Base-by-base conservation (phyloP, 495 filamentous ascomycete species). In the Oidiodendron maius region DNA sequence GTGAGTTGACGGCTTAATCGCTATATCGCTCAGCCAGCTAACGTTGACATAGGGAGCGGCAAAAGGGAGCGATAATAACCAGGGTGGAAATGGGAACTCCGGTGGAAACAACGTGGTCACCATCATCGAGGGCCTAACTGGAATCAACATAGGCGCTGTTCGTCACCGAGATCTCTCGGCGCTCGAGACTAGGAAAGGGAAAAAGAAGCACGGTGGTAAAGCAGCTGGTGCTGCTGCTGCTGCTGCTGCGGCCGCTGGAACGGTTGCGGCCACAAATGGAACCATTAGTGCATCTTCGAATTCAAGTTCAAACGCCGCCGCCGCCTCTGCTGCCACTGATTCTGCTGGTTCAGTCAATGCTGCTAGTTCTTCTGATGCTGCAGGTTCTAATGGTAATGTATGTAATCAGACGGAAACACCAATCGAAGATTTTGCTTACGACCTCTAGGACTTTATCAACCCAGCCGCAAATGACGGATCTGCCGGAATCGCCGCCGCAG, bases 131-230 rank as follows among this genome's bases (percentile, higher is more conserved):
- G 20, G 26, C 26, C 47, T 58, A 1, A 57, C 53, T 13, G 52
- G 56, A 9, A n/a, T 58, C 43, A 48, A 58, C 28, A 11, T 55
- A 21, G 56, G 46, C 24, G 24, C 18, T 12, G 42, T 58, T 32
- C 32, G 48, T 25, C 52, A 52, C 3, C 52, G 52, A 23, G 26
- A 39, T 20, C 3, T 35, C 6, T 43, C 46, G 18, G 23, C 42
- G 3, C 51, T 58, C 30, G 52, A 55, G 41, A 24, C 48, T 9
- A 13, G 56, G 23, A 55, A 59, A 26, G 50, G 28, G 10, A 53
- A 52, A 34, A 53, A 50, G 35, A 51, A 50, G n/a, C 43, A 24
- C 2, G 44, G 50, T 18, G 55, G 46, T 22, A 40, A 23, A 39
- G 46, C 35, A 13, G 20, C 30, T 16, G 34, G 12, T 12, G 32